Evolutionary conservation across 345 rosid species (phyloP).

Genomic region (Populus davidiana): DNA sequence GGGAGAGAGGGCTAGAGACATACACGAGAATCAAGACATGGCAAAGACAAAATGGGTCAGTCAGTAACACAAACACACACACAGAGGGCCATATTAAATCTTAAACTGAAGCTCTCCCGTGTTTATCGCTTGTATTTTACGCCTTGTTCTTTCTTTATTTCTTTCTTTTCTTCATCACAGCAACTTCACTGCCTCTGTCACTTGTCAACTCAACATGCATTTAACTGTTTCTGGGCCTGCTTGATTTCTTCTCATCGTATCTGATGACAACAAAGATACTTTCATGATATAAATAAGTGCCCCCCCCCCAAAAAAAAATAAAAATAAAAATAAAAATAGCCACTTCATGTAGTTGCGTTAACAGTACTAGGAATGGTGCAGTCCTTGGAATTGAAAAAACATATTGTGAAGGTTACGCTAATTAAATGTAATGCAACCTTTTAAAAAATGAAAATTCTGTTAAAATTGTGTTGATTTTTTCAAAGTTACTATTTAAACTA

Average conservation of each 20-base stretch:
- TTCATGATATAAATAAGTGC: background rate
- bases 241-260: background rate
- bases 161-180: background rate
- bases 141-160: slow-evolving; percentile 5
- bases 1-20: background rate
- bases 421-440: too few species aligned
- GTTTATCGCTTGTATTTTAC: slow-evolving; percentile 36
- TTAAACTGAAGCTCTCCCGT: slow-evolving; percentile 16
- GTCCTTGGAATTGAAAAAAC: too few species aligned
- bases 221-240: background rate
- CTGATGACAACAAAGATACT: background rate
- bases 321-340: too few species aligned
- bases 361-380: too few species aligned
- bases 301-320: too few species aligned
- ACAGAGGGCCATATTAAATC: background rate
- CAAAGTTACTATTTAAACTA: too few species aligned
- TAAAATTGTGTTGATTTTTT: too few species aligned
- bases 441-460: too few species aligned
- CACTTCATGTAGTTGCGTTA: too few species aligned
- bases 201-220: background rate
- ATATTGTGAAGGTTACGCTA: too few species aligned
- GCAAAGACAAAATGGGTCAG: background rate
- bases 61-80: background rate
- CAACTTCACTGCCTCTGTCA: background rate
- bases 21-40: slow-evolving; percentile 30